Conservation (phyloP, 2,329 filamentous ascomycete species). For the Calonectria pteridis region DNA sequence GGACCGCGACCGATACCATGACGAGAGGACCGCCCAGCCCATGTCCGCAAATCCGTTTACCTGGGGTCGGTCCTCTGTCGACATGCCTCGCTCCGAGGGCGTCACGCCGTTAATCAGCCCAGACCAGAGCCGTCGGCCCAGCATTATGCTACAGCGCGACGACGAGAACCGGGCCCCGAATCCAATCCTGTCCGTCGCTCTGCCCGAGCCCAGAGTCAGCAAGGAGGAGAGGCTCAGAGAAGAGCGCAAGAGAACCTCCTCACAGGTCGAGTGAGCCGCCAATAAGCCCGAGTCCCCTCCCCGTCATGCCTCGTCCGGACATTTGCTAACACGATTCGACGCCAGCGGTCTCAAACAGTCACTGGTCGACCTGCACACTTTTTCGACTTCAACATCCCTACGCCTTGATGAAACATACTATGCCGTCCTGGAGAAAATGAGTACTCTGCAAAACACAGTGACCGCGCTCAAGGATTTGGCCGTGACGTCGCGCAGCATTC, state of each 20-base stretch:
- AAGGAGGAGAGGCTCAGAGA: constrained; percentile 56
- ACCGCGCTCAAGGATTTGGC: constrained; percentile 76
- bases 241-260: constrained; percentile 51
- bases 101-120: constrained; percentile 58
- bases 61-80: constrained; percentile 56
- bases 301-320: background rate
- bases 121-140: constrained; percentile 58
- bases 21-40: constrained; percentile 44
- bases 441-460: constrained; percentile 73
- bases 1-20: constrained; percentile 44
- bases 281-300: background rate
- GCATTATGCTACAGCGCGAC: constrained; percentile 51
- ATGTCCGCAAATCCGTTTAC: constrained; percentile 44
- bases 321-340: constrained; percentile 37
- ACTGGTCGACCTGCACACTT: constrained; percentile 66
- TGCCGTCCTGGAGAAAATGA: constrained; percentile 77
- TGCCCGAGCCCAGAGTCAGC: constrained; percentile 38
- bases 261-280: constrained; percentile 48
- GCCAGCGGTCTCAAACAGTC: constrained; percentile 65
- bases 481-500: constrained; percentile 68
- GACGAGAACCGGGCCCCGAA: constrained; percentile 40
- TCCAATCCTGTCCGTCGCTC: constrained; percentile 9
- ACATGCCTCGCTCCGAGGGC: constrained; percentile 59
- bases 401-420: constrained; percentile 82
- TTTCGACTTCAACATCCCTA: constrained; percentile 73